Conservation (phyloP, 2,329 filamentous ascomycete genomes). For the Cladosporium sp. region DNA sequence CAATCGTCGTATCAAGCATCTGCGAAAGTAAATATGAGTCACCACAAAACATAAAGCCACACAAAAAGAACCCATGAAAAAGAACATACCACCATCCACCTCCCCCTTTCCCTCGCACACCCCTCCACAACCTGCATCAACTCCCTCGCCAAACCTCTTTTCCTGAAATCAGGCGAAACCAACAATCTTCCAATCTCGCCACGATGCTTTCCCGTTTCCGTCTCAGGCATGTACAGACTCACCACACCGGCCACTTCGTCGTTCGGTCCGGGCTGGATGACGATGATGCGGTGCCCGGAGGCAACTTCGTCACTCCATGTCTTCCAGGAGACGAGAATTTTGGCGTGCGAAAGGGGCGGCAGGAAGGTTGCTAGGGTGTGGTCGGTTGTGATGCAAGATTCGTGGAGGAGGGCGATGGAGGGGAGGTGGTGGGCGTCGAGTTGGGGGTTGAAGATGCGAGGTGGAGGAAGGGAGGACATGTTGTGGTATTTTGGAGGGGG, state of each 20-base stretch:
- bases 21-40: constrained; percentile 23
- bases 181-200: constrained; percentile 56
- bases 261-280: constrained; percentile 27
- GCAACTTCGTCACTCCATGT: constrained; percentile 47
- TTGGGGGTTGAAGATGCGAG: constrained; percentile 17
- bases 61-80: background rate
- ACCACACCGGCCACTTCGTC: constrained; percentile 53
- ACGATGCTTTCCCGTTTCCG: constrained; percentile 55
- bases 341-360: constrained; percentile 54
- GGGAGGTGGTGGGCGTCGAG: constrained; percentile 50
- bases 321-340: constrained; percentile 57
- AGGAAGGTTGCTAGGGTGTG: constrained; percentile 56
- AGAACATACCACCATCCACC: constrained; percentile 50
- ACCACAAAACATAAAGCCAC: no score
- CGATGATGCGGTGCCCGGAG: constrained; percentile 47
- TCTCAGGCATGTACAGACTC: constrained; percentile 49
- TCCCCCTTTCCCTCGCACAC: constrained; percentile 48
- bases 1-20: constrained; percentile 52
- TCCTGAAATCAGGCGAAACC: constrained; percentile 49
- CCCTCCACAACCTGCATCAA: constrained; percentile 54
- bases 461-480: constrained; percentile 15
- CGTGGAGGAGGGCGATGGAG: constrained; percentile 56
- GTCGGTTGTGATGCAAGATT: constrained; percentile 56
- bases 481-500: background rate
- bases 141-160: constrained; percentile 48